Base-by-base conservation (phyloP, 31 red algal genomes). In the Bonnemaisonia californica region DNA sequence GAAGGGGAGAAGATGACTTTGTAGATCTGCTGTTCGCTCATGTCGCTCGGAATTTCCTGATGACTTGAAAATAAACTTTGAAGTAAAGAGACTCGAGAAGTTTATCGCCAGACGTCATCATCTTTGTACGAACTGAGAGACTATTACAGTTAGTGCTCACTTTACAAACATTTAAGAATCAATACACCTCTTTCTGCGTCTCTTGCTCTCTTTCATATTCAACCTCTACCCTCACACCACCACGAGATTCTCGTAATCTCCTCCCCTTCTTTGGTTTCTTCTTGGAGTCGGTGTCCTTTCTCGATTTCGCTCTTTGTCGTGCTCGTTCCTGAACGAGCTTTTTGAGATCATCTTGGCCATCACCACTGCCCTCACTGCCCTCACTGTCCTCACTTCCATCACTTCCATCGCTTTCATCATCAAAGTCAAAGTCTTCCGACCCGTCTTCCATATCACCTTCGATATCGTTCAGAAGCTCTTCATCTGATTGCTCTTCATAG, bases 221-320 rank as follows among this genome's bases (percentile, higher is more conserved):
- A 57, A 89, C 86, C 60, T 89, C 86, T 13, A 89, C 58, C 23
- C 86, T 62, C 57, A 81, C 86, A 54, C 76, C 69, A 57, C 75
- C 77, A 30, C 64, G 66, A 56, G 86, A 57, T 19, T 39, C 32
- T 29, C 86, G 86, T 51, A 89, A 58, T 48, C 69, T 73, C 21
- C 86, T 61, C 11, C 86, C 86, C 67, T 81, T 89, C 33, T 62
- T 75, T 2, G 62, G n/a, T 38, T 77, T 77, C 32, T 33, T 62
- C 18, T 7, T 21, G 4, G 24, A 27, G 4, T 21, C 23, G 35
- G 11, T 23, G 12, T 57, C 54, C 41, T 64, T 63, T 19, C 77
- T 54, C 40, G 36, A 9, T 24, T 57, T 51, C 9, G 58, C 55
- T 21, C 51, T 28, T 57, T 69, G 67, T 7, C 67, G 61, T 2